Base-by-base conservation (phyloP, 768 basidiomycete genomes). In the Auricularia sp. region DNA sequence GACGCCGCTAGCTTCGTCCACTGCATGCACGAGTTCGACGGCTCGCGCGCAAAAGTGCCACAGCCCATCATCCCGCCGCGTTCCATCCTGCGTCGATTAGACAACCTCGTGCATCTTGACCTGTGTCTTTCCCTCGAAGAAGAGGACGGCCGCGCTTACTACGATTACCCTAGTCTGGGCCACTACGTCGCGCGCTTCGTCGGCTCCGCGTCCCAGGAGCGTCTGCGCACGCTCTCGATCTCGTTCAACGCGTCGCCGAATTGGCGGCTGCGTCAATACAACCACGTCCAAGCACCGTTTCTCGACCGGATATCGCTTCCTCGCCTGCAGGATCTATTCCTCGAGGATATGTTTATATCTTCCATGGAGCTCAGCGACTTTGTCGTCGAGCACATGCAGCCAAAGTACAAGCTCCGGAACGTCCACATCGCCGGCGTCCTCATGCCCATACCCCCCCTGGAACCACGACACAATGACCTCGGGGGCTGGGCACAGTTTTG, bases 11-110 rank as follows among this genome's bases (percentile, higher is more conserved):
- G 29, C 29, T 59, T 59, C 24, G 56, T 59, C 7, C 18, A 35
- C 56, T 59, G 56, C 56, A 59, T 59, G 56, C 56, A 59, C 56
- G 56, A 59, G 21, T 59, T 59, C 24, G 56, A 59, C 34, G 56
- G 24, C 56, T 33, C 29, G 29, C 56, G 56, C 56, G 21, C 56
- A 10, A 14, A 13, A 29, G 24, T 29, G 29, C 24, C 24, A 29
- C 34, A 10, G 16, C 34, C 5, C 24, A 59, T 29, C 29, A 29
- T 35, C 24, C 56, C 56, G 29, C 29, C 29, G 29, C 56, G 34
- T 10, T 33, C 56, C 21, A 35, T 59, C 24, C 14, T 59, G 24
- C 56, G 34, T 29, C 21, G 29, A 59, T 34, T 29, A 14, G 29
- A 7, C 7, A 34, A 4, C 29, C 56, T 59, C 56, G 34, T 33